Evolutionary conservation across 345 rosid species (phyloP).

Genomic region (Ceriops decandra): DNA sequence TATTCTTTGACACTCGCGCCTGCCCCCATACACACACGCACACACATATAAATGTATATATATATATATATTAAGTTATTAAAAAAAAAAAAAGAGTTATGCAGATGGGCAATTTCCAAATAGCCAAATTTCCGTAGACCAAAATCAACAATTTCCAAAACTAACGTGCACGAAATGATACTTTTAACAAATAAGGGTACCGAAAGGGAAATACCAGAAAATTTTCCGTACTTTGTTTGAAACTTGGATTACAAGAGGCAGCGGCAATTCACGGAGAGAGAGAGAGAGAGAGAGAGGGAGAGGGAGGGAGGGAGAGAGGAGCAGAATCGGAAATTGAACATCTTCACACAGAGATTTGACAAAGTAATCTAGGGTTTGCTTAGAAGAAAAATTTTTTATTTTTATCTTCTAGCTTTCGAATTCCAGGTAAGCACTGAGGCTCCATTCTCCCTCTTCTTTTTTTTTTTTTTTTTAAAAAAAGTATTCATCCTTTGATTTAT

Average conservation of each 20-base stretch:
- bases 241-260: conserved; percentile 20
- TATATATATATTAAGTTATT: too few relatives aligned
- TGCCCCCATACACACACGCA: too few relatives aligned
- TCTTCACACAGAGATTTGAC: conserved; percentile 12
- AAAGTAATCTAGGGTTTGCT: conserved; percentile 12
- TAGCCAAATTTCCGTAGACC: too few relatives aligned
- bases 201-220: not conserved
- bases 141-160: not conserved
- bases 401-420: not conserved
- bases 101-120: too few relatives aligned
- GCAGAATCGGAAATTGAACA: conserved; percentile 6
- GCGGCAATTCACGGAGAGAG: conserved; percentile 35
- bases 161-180: not conserved
- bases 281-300: conserved; percentile 4
- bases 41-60: too few relatives aligned
- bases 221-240: conserved; percentile 25
- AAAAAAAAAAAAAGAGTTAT: too few relatives aligned
- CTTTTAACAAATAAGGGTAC: conserved; percentile 4
- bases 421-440: conserved; percentile 13
- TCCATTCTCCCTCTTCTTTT: not conserved
- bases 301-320: conserved; percentile 7
- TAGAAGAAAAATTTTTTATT: not conserved
- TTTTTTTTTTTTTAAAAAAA: not conserved
- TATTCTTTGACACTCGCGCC: too few relatives aligned
- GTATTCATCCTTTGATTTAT: conserved; percentile 2